Evolutionary conservation across 768 basidiomycete genomes (phyloP).

Genomic region (Gautieria morchelliformis): DNA sequence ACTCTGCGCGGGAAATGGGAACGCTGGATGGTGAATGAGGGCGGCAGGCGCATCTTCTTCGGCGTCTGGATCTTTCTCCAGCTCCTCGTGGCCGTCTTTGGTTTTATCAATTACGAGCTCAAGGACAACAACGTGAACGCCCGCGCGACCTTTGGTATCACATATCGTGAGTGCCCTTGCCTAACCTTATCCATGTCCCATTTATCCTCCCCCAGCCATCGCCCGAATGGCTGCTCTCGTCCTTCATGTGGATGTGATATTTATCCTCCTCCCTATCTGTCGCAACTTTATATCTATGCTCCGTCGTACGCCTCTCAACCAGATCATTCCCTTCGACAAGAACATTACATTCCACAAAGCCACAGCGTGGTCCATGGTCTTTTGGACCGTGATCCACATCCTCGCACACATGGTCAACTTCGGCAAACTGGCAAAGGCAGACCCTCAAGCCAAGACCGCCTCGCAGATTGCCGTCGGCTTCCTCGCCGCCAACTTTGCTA

Average conservation of each 20-base stretch:
- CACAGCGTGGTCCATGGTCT: conserved; percentile 84
- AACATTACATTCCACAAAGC: conserved; percentile 87
- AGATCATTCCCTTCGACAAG: conserved; percentile 88
- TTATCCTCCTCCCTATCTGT: conserved; percentile 93
- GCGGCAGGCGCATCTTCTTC: conserved; percentile 72
- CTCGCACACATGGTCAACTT: conserved; percentile 85
- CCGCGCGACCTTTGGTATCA: conserved; percentile 60
- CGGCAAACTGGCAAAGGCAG: conserved; percentile 48
- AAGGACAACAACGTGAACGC: conserved; percentile 72
- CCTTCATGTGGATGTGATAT: conserved; percentile 83
- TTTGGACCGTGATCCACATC: conserved; percentile 67
- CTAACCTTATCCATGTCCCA: background rate
- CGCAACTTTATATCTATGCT: conserved; percentile 88
- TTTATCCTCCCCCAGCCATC: conserved; percentile 42
- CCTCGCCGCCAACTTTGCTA: conserved; percentile 68
- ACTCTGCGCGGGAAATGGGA: conserved; percentile 39
- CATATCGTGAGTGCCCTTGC: conserved; percentile 43
- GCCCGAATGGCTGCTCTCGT: conserved; percentile 85
- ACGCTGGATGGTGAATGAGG: conserved; percentile 94
- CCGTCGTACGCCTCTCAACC: conserved; percentile 76
- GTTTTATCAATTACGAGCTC: conserved; percentile 64
- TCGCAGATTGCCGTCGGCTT: conserved; percentile 58
- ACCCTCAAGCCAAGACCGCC: conserved; percentile 42
- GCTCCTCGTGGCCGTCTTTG: conserved; percentile 64
- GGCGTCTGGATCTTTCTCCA: conserved; percentile 75